A percentile compares a stretch with the other conserved stretches of the same genome.
Conservation (phyloP, 352 stramenopile species). For the Pythium periplocum region DNA sequence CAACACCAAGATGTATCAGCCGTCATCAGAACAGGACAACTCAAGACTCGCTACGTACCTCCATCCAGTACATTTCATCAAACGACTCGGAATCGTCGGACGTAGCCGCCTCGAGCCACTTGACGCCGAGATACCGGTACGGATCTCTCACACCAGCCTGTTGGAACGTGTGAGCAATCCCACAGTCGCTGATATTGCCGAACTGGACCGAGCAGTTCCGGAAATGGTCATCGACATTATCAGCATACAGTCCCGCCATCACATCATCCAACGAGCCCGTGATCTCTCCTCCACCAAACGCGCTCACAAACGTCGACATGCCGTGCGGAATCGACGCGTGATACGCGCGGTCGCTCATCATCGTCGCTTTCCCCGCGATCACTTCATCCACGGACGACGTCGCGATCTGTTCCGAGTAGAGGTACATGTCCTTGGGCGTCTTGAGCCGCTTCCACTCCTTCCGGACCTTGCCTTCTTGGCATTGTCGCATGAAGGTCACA, state of each 20-base stretch:
- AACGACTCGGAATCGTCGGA: slow-evolving; percentile 16
- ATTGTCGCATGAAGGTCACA: slow-evolving; percentile 35
- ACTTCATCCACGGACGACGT: slow-evolving; percentile 9
- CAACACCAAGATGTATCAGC: background rate
- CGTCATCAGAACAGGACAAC: too few relatives aligned
- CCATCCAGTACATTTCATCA: slow-evolving; percentile 58
- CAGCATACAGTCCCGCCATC: slow-evolving; percentile 48
- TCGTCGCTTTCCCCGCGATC: slow-evolving; percentile 5
- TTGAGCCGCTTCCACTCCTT: slow-evolving; percentile 36
- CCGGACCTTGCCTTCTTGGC: slow-evolving; percentile 27
- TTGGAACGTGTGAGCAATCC: slow-evolving; percentile 46
- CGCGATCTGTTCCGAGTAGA: slow-evolving; percentile 43
- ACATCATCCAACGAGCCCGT: slow-evolving; percentile 38
- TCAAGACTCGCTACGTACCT: slow-evolving; percentile 9
- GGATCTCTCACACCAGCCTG: slow-evolving; percentile 21
- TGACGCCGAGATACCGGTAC: slow-evolving; percentile 54
- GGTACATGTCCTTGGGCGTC: slow-evolving; percentile 32
- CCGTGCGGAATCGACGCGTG: slow-evolving; percentile 7
- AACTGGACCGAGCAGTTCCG: slow-evolving; percentile 48
- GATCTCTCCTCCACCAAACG: slow-evolving; percentile 45
- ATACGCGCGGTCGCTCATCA: slow-evolving; percentile 1
- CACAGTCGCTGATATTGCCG: slow-evolving; percentile 33
- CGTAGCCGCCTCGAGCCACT: slow-evolving; percentile 39
- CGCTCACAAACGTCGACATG: slow-evolving; percentile 37
- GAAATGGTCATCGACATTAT: slow-evolving; percentile 28